These are phyloP conservation scores for Nepenthes gracilis DNA, from an alignment of 148 eudicot genomes.

Conservation along the genomic window DNA sequence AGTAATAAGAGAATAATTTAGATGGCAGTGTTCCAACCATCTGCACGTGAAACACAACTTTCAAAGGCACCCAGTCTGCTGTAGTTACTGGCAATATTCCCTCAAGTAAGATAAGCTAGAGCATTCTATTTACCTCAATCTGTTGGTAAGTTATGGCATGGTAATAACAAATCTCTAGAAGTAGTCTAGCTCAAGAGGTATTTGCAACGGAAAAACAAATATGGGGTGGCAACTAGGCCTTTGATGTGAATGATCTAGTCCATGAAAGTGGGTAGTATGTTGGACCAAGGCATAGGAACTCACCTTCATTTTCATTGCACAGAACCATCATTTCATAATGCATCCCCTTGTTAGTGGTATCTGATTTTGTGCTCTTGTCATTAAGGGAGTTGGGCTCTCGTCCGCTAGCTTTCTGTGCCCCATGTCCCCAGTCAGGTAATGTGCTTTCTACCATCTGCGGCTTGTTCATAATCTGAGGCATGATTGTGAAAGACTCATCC, in stretches of 20 bases:
- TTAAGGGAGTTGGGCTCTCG: conserved; percentile 16
- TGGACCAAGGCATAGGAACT: conserved; percentile 12
- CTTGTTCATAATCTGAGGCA: conserved; percentile 45
- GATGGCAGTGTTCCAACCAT: no score
- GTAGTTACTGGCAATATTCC: no score
- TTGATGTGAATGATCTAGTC: not conserved
- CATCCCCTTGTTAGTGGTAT: conserved; percentile 13
- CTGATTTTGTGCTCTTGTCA: conserved; percentile 26
- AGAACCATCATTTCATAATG: conserved; percentile 15
- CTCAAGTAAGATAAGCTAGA: no score
- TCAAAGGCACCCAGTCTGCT: no score
- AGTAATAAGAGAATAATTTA: no score
- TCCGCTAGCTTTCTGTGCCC: conserved; percentile 23
- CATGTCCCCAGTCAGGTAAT: conserved; percentile 21
- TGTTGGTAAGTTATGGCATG: no score
- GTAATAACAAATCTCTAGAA: no score
- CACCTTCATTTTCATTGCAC: conserved; percentile 37
- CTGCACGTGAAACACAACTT: no score
- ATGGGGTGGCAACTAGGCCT: not conserved
- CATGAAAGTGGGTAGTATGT: not conserved
- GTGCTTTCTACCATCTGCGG: conserved; percentile 26
- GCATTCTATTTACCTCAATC: no score
- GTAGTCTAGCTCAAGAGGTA: no score
- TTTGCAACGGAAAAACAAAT: no score
- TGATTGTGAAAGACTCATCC: conserved; percentile 72